Conservation (phyloP, 352 stramenopile species). For the Phytophthora pseudosyringae region DNA sequence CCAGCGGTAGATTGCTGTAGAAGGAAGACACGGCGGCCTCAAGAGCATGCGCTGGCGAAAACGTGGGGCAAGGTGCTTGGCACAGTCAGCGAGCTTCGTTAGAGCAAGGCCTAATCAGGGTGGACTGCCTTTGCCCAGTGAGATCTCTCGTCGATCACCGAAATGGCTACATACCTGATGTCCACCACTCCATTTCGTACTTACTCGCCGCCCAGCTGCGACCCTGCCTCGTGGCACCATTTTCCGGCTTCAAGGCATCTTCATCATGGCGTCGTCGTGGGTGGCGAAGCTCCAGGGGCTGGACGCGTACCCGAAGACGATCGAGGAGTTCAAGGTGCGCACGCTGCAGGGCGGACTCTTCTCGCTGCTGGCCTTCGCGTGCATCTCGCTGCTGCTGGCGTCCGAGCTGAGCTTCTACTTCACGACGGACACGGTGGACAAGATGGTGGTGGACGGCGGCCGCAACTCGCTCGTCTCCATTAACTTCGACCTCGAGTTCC, state of each 20-base stretch:
- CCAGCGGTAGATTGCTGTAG: conserved; percentile 63
- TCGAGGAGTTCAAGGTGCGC: conserved; percentile 90
- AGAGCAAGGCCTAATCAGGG: conserved; percentile 48
- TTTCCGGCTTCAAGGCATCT: conserved; percentile 2
- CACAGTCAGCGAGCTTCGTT: background rate
- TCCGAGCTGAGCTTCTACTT: conserved; percentile 87
- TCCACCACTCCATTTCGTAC: conserved; percentile 6
- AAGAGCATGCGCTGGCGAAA: conserved; percentile 28
- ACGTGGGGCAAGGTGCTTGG: conserved; percentile 24
- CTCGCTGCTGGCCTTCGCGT: conserved; percentile 72
- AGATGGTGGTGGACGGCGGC: conserved; percentile 83
- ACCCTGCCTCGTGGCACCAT: conserved; percentile 23
- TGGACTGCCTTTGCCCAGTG: too few relatives aligned
- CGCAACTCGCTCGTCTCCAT: conserved; percentile 76
- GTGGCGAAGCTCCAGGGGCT: conserved; percentile 53
- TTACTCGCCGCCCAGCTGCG: background rate
- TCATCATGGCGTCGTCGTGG: conserved; percentile 33
- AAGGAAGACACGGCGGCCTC: conserved; percentile 75
- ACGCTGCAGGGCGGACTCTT: conserved; percentile 85
- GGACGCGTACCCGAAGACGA: conserved; percentile 88
- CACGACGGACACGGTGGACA: conserved; percentile 77
- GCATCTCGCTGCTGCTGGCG: conserved; percentile 68
- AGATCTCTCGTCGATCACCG: conserved; percentile 12
- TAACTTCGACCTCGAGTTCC: conserved; percentile 86
- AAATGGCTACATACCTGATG: conserved; percentile 12